Evolutionary conservation across 1,139 yeast genomes (phyloP).

Genomic region (Candida smagusa): DNA sequence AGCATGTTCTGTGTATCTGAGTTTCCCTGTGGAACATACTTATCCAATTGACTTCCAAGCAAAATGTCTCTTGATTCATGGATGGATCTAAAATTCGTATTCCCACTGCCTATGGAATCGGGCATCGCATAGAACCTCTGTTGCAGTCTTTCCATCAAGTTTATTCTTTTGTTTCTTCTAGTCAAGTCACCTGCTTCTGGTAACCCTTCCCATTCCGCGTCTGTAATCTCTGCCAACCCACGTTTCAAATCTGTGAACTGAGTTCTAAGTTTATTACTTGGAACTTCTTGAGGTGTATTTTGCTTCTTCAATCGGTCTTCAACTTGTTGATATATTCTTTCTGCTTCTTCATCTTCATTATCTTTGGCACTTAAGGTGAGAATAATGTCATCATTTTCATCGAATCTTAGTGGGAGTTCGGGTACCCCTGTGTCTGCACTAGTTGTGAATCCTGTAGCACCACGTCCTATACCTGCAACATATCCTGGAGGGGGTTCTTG

Average conservation of each 20-base stretch:
- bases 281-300: slow-evolving; percentile 13
- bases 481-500: slow-evolving; percentile 90
- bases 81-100: slow-evolving; percentile 47
- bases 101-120: slow-evolving; percentile 48
- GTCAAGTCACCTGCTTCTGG: slow-evolving; percentile 94
- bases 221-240: slow-evolving; percentile 55
- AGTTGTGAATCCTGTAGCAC: slow-evolving; percentile 91
- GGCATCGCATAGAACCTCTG: slow-evolving; percentile 82
- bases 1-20: slow-evolving; percentile 4
- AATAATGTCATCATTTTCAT: slow-evolving; percentile 26
- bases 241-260: slow-evolving; percentile 56
- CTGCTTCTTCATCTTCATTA: slow-evolving; percentile 76
- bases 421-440: slow-evolving; percentile 68
- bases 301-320: slow-evolving; percentile 52
- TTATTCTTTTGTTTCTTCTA: slow-evolving; percentile 66
- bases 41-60: slow-evolving; percentile 47
- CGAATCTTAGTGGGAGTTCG: slow-evolving; percentile 30
- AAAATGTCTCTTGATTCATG: slow-evolving; percentile 53
- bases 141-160: slow-evolving; percentile 61
- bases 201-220: slow-evolving; percentile 72
- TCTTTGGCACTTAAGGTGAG: slow-evolving; percentile 28
- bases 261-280: slow-evolving; percentile 10
- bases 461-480: slow-evolving; percentile 90
- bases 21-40: slow-evolving; percentile 9
- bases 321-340: slow-evolving; percentile 58